Percentiles rank a stretch among this genome's conserved stretches.
These are phyloP conservation scores for Metschnikowia kofuensis DNA, from an alignment of 805 yeast genomes.

Conservation along the genomic window DNA sequence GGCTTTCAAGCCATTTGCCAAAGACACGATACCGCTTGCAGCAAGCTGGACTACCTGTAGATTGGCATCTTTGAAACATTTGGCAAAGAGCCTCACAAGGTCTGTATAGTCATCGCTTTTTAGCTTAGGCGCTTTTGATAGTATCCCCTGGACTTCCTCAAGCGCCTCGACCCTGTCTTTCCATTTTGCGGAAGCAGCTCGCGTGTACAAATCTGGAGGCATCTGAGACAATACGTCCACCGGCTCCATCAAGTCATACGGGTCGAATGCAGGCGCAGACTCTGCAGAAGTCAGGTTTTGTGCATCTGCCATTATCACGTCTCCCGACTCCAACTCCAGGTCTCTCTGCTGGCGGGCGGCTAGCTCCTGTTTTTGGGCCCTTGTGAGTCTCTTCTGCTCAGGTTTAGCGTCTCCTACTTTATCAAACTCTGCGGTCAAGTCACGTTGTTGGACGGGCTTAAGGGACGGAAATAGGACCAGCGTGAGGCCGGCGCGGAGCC, in stretches of 20 bases:
- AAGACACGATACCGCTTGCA: slow-evolving; percentile 56
- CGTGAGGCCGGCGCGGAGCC: slow-evolving; percentile 67
- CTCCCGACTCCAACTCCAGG: slow-evolving; percentile 15
- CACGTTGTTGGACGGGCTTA: slow-evolving; percentile 91
- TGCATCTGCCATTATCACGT: slow-evolving; percentile 32
- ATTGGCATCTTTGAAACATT: slow-evolving; percentile 83
- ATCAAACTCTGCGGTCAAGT: slow-evolving; percentile 66
- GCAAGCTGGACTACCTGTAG: slow-evolving; percentile 81
- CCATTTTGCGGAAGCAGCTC: slow-evolving; percentile 72
- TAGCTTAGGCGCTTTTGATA: slow-evolving; percentile 54
- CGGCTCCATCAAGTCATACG: slow-evolving; percentile 69
- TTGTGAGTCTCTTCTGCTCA: slow-evolving; percentile 54
- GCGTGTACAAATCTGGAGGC: slow-evolving; percentile 57
- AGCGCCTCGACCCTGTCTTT: slow-evolving; percentile 86
- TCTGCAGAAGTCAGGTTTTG: slow-evolving; percentile 1
- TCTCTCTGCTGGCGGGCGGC: slow-evolving; percentile 19
- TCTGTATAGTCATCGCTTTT: slow-evolving; percentile 61
- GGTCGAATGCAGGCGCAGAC: slow-evolving; percentile 42
- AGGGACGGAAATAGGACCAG: slow-evolving; percentile 61
- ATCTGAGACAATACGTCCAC: slow-evolving; percentile 62
- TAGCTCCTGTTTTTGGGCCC: slow-evolving; percentile 48
- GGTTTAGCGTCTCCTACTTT: slow-evolving; percentile 41
- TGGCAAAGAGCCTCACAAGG: slow-evolving; percentile 61
- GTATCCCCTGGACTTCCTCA: slow-evolving; percentile 53
- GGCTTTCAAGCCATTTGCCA: slow-evolving; percentile 65